phyloP scores from a whole-genome alignment of 2,329 filamentous ascomycete species.

The Fusarium sacchari region DNA sequence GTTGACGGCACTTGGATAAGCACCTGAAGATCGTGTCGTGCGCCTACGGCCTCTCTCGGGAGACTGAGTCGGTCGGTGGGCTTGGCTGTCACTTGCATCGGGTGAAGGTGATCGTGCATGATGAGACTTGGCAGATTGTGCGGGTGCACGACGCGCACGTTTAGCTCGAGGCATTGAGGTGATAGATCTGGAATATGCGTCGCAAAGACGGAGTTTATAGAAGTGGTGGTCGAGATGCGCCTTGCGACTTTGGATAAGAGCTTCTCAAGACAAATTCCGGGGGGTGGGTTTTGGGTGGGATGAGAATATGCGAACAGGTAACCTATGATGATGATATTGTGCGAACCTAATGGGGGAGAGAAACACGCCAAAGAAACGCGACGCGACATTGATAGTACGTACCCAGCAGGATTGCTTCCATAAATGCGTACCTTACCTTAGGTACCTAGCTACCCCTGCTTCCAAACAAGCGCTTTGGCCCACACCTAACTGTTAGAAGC shows the following conservation, averaged over 20 bases:
- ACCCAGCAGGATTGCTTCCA: not conserved
- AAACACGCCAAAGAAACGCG: slow-evolving; percentile 45
- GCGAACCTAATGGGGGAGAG: slow-evolving; percentile 38
- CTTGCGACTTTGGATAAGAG: slow-evolving; percentile 5
- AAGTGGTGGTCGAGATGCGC: not conserved
- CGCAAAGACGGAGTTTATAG: not conserved
- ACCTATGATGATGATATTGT: slow-evolving; percentile 41
- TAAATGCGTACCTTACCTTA: not conserved
- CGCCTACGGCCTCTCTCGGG: slow-evolving; percentile 40
- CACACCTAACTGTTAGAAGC: too few species aligned
- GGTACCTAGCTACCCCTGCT: not conserved
- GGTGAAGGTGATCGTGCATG: slow-evolving; percentile 30
- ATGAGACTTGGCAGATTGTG: slow-evolving; percentile 36
- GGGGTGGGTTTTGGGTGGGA: not conserved
- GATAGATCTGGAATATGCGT: not conserved
- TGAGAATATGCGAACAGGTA: slow-evolving; percentile 9
- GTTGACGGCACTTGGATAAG: slow-evolving; percentile 37
- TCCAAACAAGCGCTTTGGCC: slow-evolving; percentile 36
- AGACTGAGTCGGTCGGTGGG: slow-evolving; percentile 21
- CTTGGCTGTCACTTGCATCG: slow-evolving; percentile 30
- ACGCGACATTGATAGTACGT: slow-evolving; percentile 43
- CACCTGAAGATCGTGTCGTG: slow-evolving; percentile 38
- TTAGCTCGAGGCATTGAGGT: slow-evolving; percentile 45
- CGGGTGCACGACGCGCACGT: slow-evolving; percentile 43
- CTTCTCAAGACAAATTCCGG: not conserved